Evolutionary conservation across 1,284 basidiomycete genomes (phyloP), one percentile per base, ranked within the genome.

Genomic region (Cutaneotrichosporon daszewskae): DNA sequence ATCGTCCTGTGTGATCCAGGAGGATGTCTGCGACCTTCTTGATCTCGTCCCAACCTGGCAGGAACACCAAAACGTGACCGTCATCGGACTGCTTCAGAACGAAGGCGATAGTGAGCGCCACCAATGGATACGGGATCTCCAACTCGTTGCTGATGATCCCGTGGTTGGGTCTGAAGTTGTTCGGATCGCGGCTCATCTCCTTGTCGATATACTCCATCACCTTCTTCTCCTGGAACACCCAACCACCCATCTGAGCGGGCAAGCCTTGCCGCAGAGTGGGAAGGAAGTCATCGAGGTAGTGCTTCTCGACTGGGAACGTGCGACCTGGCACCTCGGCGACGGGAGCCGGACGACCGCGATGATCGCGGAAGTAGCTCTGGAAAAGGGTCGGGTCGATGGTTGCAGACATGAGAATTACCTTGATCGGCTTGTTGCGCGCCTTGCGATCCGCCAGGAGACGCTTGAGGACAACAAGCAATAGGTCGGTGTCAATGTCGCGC

Each of bases 361-460:
- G 53, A 25, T 78, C 73, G 59, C 84, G 79, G 75, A 96, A 96
- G 74, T 97, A 96, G 10, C 76, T 73, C 62, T 85, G 84, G 78
- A 97, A 96, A 24, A 95, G 77, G 0, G 79, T 79, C 2, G 91
- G 85, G 60, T 96, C 86, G 66, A 96, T 89, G 25, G 92, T 96
- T 3, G 92, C 91, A 59, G 88, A 94, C 91, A 96, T 96, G 43
- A 97, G 79, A 32, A 96, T 74, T 52, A 97, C 77, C 69, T 90
- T 94, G 69, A 97, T 74, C 10, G 88, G 85, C 38, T 81, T 79
- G 24, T 80, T 79, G 53, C 82, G 80, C 4, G 78, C 75, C 59
- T 80, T 83, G 53, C 91, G 79, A 54, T 91, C 84, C 6, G 78
- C 79, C 54, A 95, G 69, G 17, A 95, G 71, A 18, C 87, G 82